A percentile compares a stretch with the other conserved stretches of the same genome.
These are phyloP conservation scores for Rhodotorula sp. DNA, from an alignment of 1,284 basidiomycete genomes.

Conservation along the genomic window DNA sequence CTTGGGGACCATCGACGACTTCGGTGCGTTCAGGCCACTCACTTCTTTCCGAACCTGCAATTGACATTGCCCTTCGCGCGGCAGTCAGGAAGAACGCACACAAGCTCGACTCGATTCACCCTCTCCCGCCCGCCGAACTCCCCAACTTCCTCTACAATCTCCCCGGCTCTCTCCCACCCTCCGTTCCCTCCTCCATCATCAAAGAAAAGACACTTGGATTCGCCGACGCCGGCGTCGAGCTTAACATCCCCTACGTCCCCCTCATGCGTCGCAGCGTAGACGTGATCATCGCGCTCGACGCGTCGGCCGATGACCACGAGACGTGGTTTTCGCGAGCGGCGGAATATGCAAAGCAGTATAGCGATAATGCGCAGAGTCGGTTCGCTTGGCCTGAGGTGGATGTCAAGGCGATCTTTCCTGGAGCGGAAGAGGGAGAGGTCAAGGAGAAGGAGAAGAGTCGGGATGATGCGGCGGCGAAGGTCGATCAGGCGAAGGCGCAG, in stretches of 20 bases:
- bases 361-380: background rate
- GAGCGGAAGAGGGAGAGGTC: background rate
- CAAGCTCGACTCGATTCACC: slow-evolving; percentile 51
- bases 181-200: slow-evolving; percentile 47
- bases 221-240: slow-evolving; percentile 52
- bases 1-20: slow-evolving; percentile 49
- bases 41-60: background rate
- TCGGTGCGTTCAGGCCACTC: slow-evolving; percentile 30
- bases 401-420: slow-evolving; percentile 47
- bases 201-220: slow-evolving; percentile 50
- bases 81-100: slow-evolving; percentile 46
- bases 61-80: no score
- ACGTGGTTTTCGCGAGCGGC: slow-evolving; percentile 53
- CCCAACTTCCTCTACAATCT: slow-evolving; percentile 53
- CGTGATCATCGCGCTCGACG: slow-evolving; percentile 53
- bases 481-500: slow-evolving; percentile 44
- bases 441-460: slow-evolving; percentile 2
- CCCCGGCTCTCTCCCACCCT: slow-evolving; percentile 27
- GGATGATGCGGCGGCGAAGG: slow-evolving; percentile 27
- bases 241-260: slow-evolving; percentile 52
- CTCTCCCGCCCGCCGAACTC: slow-evolving; percentile 50
- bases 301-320: slow-evolving; percentile 53
- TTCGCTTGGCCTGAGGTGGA: slow-evolving; percentile 50
- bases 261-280: slow-evolving; percentile 46
- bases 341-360: slow-evolving; percentile 47